These are phyloP conservation scores for Lactarius hengduanensis DNA, from an alignment of 768 basidiomycete genomes.

Conservation along the genomic window DNA sequence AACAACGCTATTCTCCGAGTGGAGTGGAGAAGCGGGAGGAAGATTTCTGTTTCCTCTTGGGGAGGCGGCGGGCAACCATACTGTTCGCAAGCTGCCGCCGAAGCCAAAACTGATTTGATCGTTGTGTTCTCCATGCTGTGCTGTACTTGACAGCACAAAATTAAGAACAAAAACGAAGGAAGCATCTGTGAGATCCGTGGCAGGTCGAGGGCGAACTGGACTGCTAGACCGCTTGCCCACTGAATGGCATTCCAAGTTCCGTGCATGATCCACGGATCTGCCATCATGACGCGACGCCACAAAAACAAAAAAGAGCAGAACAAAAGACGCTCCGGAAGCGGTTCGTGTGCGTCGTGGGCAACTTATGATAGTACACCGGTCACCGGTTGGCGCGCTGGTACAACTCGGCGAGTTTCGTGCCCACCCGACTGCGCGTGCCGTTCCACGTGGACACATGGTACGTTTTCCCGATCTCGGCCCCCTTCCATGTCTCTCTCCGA, in stretches of 20 bases:
- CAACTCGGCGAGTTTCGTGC: neutral
- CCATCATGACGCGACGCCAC: neutral
- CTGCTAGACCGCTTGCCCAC: too few relatives aligned
- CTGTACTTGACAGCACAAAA: too few relatives aligned
- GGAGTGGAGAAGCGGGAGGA: neutral
- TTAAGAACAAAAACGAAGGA: too few relatives aligned
- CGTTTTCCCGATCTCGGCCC: neutral
- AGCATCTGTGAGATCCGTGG: neutral
- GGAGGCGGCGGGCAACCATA: neutral
- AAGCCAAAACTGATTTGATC: neutral
- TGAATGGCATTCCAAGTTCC: neutral
- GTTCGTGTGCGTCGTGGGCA: neutral
- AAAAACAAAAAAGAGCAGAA: neutral
- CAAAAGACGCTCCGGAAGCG: neutral
- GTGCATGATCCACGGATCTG: conserved; percentile 1
- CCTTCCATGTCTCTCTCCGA: neutral
- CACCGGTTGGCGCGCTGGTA: neutral
- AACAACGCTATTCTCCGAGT: neutral
- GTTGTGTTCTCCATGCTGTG: too few relatives aligned
- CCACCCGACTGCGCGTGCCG: neutral
- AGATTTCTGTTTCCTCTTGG: neutral
- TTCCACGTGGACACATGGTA: neutral
- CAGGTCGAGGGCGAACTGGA: neutral
- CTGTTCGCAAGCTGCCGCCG: neutral
- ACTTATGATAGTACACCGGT: neutral